Evolutionary conservation across 2,329 filamentous ascomycete genomes (phyloP), one percentile per base, ranked within the genome.

Genomic region (Botrytis paeoniae): DNA sequence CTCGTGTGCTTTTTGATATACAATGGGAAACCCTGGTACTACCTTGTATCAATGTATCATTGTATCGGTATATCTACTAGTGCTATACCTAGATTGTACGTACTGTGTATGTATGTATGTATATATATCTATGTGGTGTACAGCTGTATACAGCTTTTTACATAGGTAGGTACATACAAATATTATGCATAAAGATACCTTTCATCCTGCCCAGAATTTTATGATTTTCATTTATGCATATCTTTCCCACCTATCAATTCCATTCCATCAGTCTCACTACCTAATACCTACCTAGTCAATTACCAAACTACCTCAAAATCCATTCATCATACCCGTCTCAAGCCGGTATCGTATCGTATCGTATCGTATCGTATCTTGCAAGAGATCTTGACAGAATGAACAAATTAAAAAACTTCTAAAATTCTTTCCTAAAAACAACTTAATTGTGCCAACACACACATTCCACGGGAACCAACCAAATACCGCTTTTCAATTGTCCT

Each of bases 391-490:
- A 35, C 41, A 65, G 29, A 45, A 65, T 65, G 62, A 65, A 65
- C 41, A 65, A 65, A 65, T 65, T 65, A 65, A 65, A 65, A 65
- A 65, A 35, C 41, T 65, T 65, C n/a, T 65, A 35, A 65, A 45
- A 32, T 64, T 25, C 62, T 54, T 29, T 39, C 39, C 61, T 32
- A 39, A 61, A 62, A 61, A 18, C 22, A 48, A 63, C 69, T 32
- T 12, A 65, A 35, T 48, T 35, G 29, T 65, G 62, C 62, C 62
- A 65, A 65, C 41, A 48, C 63, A 65, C 41, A 65, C 63, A 18
- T 65, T 51, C 54, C 62, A 61, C 57, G 41, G 59, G 32, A 48
- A 48, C 68, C 65, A 57, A 57, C 65, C 65, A 68, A 29, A 48
- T 10, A 35, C 32, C 45, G 14, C n/a, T 57, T 20, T 29, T 22